A percentile compares a stretch with the other conserved stretches of the same genome.
These are phyloP conservation scores for Apiospora pterosperma DNA, from an alignment of 2,329 filamentous ascomycete genomes.

Conservation along the genomic window DNA sequence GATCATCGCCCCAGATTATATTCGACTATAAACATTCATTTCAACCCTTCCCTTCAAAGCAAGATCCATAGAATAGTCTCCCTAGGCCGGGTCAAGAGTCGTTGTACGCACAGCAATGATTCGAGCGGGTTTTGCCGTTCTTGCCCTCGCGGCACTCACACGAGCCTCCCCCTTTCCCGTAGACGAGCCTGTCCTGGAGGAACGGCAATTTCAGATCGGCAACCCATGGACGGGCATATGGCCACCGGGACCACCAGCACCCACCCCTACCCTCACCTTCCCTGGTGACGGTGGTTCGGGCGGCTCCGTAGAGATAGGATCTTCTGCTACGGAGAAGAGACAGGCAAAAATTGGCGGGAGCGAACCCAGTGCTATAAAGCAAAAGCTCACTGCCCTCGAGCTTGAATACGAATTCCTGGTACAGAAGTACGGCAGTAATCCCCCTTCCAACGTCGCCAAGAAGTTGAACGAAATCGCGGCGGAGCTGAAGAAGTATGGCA, in stretches of 20 bases:
- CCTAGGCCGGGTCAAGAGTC: neutral
- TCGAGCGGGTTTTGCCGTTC: slow-evolving; percentile 17
- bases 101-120: slow-evolving; percentile 14
- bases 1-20: neutral
- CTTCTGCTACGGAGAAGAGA: slow-evolving; percentile 3
- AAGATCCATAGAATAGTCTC: neutral
- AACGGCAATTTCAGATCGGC: slow-evolving; percentile 17
- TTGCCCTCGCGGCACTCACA: slow-evolving; percentile 25
- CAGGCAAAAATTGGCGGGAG: slow-evolving; percentile 13
- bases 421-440: slow-evolving; percentile 19
- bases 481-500: slow-evolving; percentile 31
- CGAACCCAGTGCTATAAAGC: slow-evolving; percentile 17
- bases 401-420: slow-evolving; percentile 24
- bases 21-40: neutral
- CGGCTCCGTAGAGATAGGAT: neutral
- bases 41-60: too few species aligned
- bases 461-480: slow-evolving; percentile 20
- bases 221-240: slow-evolving; percentile 18
- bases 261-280: neutral
- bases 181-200: slow-evolving; percentile 18
- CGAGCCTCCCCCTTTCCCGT: slow-evolving; percentile 23
- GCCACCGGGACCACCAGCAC: slow-evolving; percentile 7
- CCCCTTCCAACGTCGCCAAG: slow-evolving; percentile 17
- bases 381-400: slow-evolving; percentile 22
- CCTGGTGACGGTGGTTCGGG: neutral